A percentile compares a stretch with the other conserved stretches of the same genome.
Conservation (phyloP, 768 basidiomycete species). For the Boletales sp. region DNA sequence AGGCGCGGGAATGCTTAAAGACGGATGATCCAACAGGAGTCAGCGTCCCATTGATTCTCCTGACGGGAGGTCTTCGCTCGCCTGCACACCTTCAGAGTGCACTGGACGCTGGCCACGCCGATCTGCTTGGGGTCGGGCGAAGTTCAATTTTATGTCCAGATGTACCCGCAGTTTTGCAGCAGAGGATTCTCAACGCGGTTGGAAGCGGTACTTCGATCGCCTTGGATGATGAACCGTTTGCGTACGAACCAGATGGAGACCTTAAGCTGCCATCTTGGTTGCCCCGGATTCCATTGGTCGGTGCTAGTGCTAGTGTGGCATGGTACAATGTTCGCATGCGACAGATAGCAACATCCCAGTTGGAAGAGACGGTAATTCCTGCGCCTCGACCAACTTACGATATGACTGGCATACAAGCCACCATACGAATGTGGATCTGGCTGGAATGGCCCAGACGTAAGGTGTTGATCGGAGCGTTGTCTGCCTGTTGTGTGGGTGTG, state of each 20-base stretch:
- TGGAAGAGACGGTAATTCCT: background rate
- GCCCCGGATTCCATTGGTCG: conserved; percentile 54
- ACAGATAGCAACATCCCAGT: conserved; percentile 35
- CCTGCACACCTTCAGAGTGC: conserved; percentile 52
- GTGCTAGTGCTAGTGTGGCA: conserved; percentile 57
- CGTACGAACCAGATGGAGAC: conserved; percentile 34
- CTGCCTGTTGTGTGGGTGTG: conserved; percentile 2
- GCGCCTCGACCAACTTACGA: conserved; percentile 18
- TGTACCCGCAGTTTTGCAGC: conserved; percentile 43
- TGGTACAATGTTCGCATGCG: conserved; percentile 69
- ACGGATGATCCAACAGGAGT: conserved; percentile 21
- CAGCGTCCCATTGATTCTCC: conserved; percentile 57
- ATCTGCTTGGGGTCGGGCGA: conserved; percentile 77
- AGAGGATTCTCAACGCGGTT: conserved; percentile 6
- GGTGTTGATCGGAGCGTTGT: background rate
- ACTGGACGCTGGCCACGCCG: conserved; percentile 52
- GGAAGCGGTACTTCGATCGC: conserved; percentile 10
- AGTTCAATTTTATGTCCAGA: conserved; percentile 60
- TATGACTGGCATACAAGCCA: conserved; percentile 34
- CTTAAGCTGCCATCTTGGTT: conserved; percentile 25
- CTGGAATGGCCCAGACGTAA: conserved; percentile 7
- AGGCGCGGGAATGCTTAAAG: conserved; percentile 47
- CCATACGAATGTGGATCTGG: conserved; percentile 51
- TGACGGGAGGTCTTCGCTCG: conserved; percentile 78
- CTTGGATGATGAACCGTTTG: conserved; percentile 33